A percentile compares a stretch with the other conserved stretches of the same genome.
phyloP scores from a whole-genome alignment of 352 stramenopile genomes.

The Hyaloperonospora brassicae region DNA sequence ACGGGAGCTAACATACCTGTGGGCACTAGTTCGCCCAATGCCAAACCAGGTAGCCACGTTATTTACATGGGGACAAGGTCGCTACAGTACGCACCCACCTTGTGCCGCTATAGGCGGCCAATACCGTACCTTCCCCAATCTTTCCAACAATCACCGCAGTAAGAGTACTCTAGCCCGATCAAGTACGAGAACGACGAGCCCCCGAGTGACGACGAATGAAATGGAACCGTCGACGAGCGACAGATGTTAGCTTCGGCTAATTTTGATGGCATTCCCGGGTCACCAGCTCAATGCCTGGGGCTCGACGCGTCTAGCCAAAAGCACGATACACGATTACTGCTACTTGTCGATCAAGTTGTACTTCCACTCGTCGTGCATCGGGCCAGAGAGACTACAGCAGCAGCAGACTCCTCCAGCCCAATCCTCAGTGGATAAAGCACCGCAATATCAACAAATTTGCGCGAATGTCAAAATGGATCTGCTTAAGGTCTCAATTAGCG shows the following conservation, averaged over 20 bases:
- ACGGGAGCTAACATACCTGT: conserved; percentile 18
- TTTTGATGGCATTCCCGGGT: conserved; percentile 92
- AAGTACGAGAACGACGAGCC: conserved; percentile 52
- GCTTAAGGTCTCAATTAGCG: conserved; percentile 77
- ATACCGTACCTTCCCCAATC: conserved; percentile 29
- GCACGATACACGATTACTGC: conserved; percentile 25
- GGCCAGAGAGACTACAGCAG: conserved; percentile 39
- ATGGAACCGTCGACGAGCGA: conserved; percentile 52
- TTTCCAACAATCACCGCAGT: conserved; percentile 9
- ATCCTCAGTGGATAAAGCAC: conserved; percentile 26
- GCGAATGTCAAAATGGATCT: conserved; percentile 68
- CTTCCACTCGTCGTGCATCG: conserved; percentile 21
- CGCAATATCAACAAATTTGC: conserved; percentile 24
- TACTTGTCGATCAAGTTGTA: conserved; percentile 19
- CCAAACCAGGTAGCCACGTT: conserved; percentile 22
- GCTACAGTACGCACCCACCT: conserved; percentile 21
- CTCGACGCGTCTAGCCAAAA: conserved; percentile 27
- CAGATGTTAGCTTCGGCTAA: conserved; percentile 90
- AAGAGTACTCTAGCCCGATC: conserved; percentile 34
- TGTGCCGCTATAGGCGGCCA: conserved; percentile 38
- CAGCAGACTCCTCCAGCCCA: conserved; percentile 29
- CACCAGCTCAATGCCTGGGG: conserved; percentile 32
- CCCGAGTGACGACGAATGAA: conserved; percentile 25
- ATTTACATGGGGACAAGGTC: conserved; percentile 27
- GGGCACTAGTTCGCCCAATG: conserved; percentile 30